Evolutionary conservation across 2,329 filamentous ascomycete species (phyloP), one percentile per base, ranked within the genome.

Genomic region (Blumeria hordei): DNA sequence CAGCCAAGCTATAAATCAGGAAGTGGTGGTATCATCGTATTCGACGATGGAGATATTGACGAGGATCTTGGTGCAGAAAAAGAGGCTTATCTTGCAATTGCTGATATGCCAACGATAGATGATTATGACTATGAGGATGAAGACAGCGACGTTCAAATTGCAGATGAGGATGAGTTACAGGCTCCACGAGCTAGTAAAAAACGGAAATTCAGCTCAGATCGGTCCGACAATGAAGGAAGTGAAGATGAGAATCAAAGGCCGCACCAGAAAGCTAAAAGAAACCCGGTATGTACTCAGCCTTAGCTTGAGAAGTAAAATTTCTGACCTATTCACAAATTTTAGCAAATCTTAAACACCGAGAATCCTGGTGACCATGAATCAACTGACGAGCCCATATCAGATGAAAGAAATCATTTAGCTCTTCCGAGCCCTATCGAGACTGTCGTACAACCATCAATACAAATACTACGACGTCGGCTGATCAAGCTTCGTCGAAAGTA

Each of bases 41-140:
- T 92, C 66, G 92, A 96, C 64, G 92, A 96, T 64, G 92, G 90
- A 1, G 92, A 98, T 66, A 88, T 98, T 53, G 84, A 90, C 60
- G 84, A 90, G 60, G 85, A 88, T 36, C 70, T 98, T 36, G 69
- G 68, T 11, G 70, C 71, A 0, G 88, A 96, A 68, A 76, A 79
- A 61, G 80, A 86, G 57, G 88, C 92, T 41, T 96, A 93, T 64
- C 77, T 85, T 59, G 82, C 83, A n/a, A 70, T 96, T 54, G 73
- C 86, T 49, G 83, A 88, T 58, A 96, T 98, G 88, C 90, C 88
- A 0, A 85, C 92, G 35, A 76, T 81, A 33, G 80, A 78, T 10
- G 77, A 82, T 32, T 74, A 78, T 54, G 71, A 78, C 51, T 78
- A 76, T 3, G 72, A 73, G 21, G 76, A 72, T 44, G 63, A 63